Evolutionary conservation across 1,284 basidiomycete species (phyloP).

Genomic region (Fomitopsis betulina): DNA sequence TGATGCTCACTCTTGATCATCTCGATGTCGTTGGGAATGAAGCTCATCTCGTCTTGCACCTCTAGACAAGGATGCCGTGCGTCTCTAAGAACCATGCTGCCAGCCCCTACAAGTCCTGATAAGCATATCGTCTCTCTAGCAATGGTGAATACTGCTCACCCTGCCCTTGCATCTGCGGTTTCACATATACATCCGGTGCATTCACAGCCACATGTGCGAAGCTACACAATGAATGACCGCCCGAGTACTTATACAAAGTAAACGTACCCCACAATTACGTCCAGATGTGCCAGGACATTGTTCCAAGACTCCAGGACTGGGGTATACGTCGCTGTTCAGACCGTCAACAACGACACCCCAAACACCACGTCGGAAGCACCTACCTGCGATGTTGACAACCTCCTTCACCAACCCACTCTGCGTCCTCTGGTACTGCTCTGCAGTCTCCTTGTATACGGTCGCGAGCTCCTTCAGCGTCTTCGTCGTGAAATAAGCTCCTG

Average conservation of each 20-base stretch:
- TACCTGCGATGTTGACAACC: conserved; percentile 89
- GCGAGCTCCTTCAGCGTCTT: conserved; percentile 68
- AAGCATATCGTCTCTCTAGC: background rate
- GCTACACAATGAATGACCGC: conserved; percentile 32
- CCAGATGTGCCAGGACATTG: conserved; percentile 83
- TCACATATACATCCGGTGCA: conserved; percentile 85
- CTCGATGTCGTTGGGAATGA: conserved; percentile 93
- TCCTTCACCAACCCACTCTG: conserved; percentile 89
- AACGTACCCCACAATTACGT: conserved; percentile 84
- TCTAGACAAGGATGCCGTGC: conserved; percentile 96
- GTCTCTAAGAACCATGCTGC: conserved; percentile 73
- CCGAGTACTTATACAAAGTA: background rate
- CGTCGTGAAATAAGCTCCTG: conserved; percentile 93
- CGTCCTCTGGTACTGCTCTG: conserved; percentile 67
- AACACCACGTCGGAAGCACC: conserved; percentile 23
- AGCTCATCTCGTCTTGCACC: conserved; percentile 92
- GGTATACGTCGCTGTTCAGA: conserved; percentile 76
- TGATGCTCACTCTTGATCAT: conserved; percentile 68
- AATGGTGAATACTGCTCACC: conserved; percentile 36
- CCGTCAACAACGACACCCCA: background rate
- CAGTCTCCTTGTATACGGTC: conserved; percentile 71
- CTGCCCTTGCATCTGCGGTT: conserved; percentile 71
- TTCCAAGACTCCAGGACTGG: conserved; percentile 91
- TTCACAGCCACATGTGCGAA: conserved; percentile 89
- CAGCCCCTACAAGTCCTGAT: conserved; percentile 48